These are phyloP conservation scores for Diaporthe citrichinensis DNA, from an alignment of 2,329 filamentous ascomycete genomes.

Conservation along the genomic window DNA sequence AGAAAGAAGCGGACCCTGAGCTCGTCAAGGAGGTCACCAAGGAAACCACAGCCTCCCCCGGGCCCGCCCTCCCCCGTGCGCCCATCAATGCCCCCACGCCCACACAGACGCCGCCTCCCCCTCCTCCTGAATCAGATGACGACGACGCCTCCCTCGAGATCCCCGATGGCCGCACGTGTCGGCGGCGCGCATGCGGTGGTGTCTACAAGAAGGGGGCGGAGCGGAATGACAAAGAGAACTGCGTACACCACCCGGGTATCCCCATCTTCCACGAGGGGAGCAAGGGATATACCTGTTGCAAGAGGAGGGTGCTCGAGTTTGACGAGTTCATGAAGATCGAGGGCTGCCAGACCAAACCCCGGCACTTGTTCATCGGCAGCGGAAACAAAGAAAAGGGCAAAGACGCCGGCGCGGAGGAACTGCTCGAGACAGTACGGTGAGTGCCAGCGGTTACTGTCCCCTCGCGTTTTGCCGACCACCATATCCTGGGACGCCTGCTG, in stretches of 20 bases:
- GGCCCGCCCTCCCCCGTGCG: slow-evolving; percentile 53
- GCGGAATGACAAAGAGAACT: slow-evolving; percentile 78
- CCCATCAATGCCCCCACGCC: slow-evolving; percentile 59
- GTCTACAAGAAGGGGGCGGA: slow-evolving; percentile 73
- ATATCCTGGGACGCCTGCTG: slow-evolving; percentile 5
- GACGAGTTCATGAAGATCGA: slow-evolving; percentile 98
- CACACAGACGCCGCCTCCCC: slow-evolving; percentile 59
- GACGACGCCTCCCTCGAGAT: slow-evolving; percentile 85
- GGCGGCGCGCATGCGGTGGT: slow-evolving; percentile 80
- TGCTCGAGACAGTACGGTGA: slow-evolving; percentile 82
- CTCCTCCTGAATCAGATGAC: slow-evolving; percentile 84
- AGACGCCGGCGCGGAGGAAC: slow-evolving; percentile 72
- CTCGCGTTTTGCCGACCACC: background rate
- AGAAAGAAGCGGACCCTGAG: slow-evolving; percentile 64
- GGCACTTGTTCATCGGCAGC: slow-evolving; percentile 88
- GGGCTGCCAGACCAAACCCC: slow-evolving; percentile 85
- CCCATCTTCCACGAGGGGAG: slow-evolving; percentile 98
- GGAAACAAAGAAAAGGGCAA: slow-evolving; percentile 73
- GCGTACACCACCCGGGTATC: slow-evolving; percentile 88
- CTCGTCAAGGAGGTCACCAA: slow-evolving; percentile 67
- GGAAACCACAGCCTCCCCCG: slow-evolving; percentile 48
- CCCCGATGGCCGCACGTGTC: slow-evolving; percentile 81
- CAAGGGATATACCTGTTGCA: slow-evolving; percentile 98
- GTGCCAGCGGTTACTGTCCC: slow-evolving; percentile 45
- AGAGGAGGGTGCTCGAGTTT: slow-evolving; percentile 94